These are phyloP conservation scores for Perilla frutescens DNA, from an alignment of 257 asterid genomes.

Conservation along the genomic window DNA sequence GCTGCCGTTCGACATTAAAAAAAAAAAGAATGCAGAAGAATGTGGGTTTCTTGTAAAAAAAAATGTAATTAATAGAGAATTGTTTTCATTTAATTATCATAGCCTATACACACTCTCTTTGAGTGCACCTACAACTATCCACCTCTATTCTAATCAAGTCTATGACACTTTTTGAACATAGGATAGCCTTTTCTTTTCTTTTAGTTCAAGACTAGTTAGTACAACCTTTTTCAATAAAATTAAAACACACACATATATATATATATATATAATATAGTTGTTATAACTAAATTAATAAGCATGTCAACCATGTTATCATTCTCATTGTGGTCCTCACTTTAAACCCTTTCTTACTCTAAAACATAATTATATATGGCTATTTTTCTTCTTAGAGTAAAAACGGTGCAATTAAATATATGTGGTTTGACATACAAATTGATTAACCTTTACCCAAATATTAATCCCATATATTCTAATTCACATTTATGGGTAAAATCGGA, in stretches of 20 bases:
- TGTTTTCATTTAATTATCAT: neutral
- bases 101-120: conserved; percentile 14
- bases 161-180: conserved; percentile 35
- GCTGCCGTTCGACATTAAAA: too few relatives aligned
- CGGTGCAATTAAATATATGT: neutral
- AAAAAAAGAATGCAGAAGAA: too few relatives aligned
- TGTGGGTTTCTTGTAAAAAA: too few relatives aligned
- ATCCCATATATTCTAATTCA: too few relatives aligned
- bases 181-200: conserved; percentile 54
- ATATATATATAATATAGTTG: neutral
- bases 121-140: conserved; percentile 28
- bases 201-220: conserved; percentile 42
- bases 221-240: conserved; percentile 21
- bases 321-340: conserved; percentile 18
- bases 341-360: neutral
- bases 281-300: neutral
- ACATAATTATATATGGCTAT: neutral
- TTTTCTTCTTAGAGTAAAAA: neutral
- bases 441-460: too few relatives aligned
- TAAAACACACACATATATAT: neutral
- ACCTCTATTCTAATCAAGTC: conserved; percentile 35
- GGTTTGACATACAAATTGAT: too few relatives aligned
- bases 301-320: conserved; percentile 25
- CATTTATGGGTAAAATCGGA: too few relatives aligned
- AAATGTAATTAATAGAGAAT: too few relatives aligned